Percentiles rank a stretch among this genome's conserved stretches.
Conservation (phyloP, 768 basidiomycete species). For the Leccinum rimulosum region DNA sequence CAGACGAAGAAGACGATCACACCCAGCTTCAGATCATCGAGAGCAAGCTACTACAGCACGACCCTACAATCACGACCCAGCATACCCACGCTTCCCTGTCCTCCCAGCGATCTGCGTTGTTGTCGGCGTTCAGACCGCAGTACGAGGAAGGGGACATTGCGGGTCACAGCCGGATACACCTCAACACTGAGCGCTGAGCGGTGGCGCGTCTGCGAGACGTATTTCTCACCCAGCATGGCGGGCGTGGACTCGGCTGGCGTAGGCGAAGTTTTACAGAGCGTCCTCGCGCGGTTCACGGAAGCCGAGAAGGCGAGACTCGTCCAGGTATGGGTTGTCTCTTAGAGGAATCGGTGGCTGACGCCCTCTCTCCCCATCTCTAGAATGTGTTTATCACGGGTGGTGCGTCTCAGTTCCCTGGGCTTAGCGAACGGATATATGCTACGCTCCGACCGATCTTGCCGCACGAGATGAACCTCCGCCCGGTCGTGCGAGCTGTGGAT, state of each 20-base stretch:
- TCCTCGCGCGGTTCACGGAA: slow-evolving; percentile 69
- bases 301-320: slow-evolving; percentile 70
- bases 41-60: slow-evolving; percentile 73
- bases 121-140: slow-evolving; percentile 79
- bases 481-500: slow-evolving; percentile 61
- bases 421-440: slow-evolving; percentile 63
- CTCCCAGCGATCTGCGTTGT: slow-evolving; percentile 76
- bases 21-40: slow-evolving; percentile 72
- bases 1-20: slow-evolving; percentile 88
- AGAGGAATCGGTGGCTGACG: not conserved
- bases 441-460: slow-evolving; percentile 84
- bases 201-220: slow-evolving; percentile 88
- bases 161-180: slow-evolving; percentile 76
- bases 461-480: slow-evolving; percentile 65
- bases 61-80: slow-evolving; percentile 78
- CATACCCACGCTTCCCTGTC: slow-evolving; percentile 80
- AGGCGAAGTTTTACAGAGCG: slow-evolving; percentile 85
- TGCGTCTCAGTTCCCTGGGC: slow-evolving; percentile 70
- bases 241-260: slow-evolving; percentile 93
- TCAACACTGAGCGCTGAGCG: slow-evolving; percentile 71
- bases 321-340: slow-evolving; percentile 48
- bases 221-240: slow-evolving; percentile 91
- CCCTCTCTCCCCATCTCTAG: slow-evolving; percentile 35
- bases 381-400: slow-evolving; percentile 90
- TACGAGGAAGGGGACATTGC: slow-evolving; percentile 73